Conservation (phyloP, 371 early-diverging fungal genomes). For the Batrachochytrium dendrobatidis region DNA sequence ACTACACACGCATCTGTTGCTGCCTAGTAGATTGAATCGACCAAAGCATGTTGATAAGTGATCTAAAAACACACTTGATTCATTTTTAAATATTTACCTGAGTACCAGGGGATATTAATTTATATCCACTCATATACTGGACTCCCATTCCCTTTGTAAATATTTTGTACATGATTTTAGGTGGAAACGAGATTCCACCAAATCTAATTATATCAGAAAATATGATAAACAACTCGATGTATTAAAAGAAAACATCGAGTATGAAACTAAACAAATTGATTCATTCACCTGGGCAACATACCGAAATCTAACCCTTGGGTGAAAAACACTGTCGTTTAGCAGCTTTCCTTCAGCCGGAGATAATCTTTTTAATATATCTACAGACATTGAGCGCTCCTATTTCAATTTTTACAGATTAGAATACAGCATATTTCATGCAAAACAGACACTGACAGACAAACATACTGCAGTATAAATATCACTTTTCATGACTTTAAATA, state of each 20-base stretch:
- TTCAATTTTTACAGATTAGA: background rate
- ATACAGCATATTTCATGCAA: too few relatives aligned
- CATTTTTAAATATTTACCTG: constrained; percentile 11
- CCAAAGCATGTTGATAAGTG: background rate
- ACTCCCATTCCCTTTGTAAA: constrained; percentile 29
- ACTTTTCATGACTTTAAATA: too few relatives aligned
- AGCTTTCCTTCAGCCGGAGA: constrained; percentile 32
- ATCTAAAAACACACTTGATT: background rate
- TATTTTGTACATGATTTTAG: constrained; percentile 33
- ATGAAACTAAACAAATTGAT: background rate
- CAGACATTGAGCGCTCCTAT: constrained; percentile 32
- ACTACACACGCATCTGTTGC: constrained; percentile 27
- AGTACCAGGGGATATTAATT: constrained; percentile 25
- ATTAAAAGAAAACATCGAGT: background rate
- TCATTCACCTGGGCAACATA: background rate
- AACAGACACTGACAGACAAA: too few relatives aligned
- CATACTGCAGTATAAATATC: too few relatives aligned
- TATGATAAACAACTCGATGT: background rate
- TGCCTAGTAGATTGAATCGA: constrained; percentile 9
- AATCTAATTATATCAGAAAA: too few relatives aligned
- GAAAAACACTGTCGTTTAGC: constrained; percentile 24
- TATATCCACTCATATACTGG: constrained; percentile 33
- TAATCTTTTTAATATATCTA: constrained; percentile 25
- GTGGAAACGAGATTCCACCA: constrained; percentile 33
- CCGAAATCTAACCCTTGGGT: constrained; percentile 32